Evolutionary conservation across 768 basidiomycete species (phyloP).

Genomic region (Leccinum barrowsii): DNA sequence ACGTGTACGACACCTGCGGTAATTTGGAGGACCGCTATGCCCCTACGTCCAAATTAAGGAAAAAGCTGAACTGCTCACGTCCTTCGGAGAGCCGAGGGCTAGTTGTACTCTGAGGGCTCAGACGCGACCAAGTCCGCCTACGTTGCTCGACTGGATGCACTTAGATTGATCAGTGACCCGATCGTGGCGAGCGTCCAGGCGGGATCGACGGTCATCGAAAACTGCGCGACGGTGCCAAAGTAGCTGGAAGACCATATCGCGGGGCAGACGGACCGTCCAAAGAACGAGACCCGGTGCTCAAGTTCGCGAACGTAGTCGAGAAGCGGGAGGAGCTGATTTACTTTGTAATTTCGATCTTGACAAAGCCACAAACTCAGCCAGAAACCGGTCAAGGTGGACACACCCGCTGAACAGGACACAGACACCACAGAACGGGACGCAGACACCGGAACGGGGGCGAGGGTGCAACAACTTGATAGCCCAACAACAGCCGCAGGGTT

Average conservation of each 20-base stretch:
- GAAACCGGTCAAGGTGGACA: constrained; percentile 62
- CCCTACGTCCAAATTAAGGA: constrained; percentile 67
- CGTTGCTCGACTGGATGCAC: constrained; percentile 72
- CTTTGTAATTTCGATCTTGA: constrained; percentile 86
- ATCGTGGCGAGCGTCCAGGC: constrained; percentile 74
- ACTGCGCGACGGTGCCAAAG: constrained; percentile 83
- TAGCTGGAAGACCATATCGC: constrained; percentile 94
- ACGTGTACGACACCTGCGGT: constrained; percentile 91
- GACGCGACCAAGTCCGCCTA: constrained; percentile 97
- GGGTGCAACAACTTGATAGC: constrained; percentile 14
- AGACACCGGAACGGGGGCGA: constrained; percentile 52
- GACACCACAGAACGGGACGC: constrained; percentile 65
- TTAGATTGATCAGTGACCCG: constrained; percentile 82
- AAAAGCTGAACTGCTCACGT: constrained; percentile 61
- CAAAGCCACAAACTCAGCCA: constrained; percentile 73
- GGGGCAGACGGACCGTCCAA: constrained; percentile 82
- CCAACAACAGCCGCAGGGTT: constrained; percentile 31
- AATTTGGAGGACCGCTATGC: constrained; percentile 91
- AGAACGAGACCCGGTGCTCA: constrained; percentile 88
- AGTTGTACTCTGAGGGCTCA: constrained; percentile 96
- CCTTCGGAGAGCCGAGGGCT: constrained; percentile 85
- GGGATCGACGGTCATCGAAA: constrained; percentile 81
- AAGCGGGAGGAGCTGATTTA: constrained; percentile 91
- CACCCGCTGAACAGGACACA: constrained; percentile 47
- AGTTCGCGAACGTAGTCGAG: constrained; percentile 78